Percentiles rank a stretch among this genome's conserved stretches.
These are phyloP conservation scores for Rosa chinensis DNA, from an alignment of 306 rosid genomes.

Conservation along the genomic window DNA sequence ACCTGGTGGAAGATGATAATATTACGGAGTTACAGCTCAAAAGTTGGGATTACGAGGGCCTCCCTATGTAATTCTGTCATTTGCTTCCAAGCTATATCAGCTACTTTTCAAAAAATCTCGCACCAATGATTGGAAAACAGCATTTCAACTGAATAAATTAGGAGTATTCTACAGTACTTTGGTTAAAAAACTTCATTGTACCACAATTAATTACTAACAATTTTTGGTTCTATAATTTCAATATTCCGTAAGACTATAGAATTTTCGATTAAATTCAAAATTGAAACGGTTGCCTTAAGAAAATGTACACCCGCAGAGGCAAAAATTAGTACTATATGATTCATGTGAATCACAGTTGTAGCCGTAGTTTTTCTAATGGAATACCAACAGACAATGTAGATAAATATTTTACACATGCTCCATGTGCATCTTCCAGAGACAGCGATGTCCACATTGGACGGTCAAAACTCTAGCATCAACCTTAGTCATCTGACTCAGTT, in stretches of 20 bases:
- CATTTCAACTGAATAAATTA: background rate
- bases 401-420: background rate
- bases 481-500: background rate
- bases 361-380: background rate
- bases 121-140: background rate
- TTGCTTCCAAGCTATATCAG: background rate
- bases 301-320: too few relatives aligned
- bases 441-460: slow-evolving; percentile 10
- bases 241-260: too few relatives aligned
- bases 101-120: background rate
- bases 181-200: too few relatives aligned
- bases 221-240: too few relatives aligned
- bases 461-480: slow-evolving; percentile 8
- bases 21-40: background rate
- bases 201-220: too few relatives aligned
- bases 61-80: background rate
- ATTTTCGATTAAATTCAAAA: too few relatives aligned
- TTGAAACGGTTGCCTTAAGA: too few relatives aligned
- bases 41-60: background rate
- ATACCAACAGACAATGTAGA: background rate
- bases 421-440: background rate
- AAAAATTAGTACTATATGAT: background rate
- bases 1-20: background rate
- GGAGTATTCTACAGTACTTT: too few relatives aligned
- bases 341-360: background rate